Base-by-base conservation (phyloP, 805 yeast genomes). In the Candida xiaguanensis region DNA sequence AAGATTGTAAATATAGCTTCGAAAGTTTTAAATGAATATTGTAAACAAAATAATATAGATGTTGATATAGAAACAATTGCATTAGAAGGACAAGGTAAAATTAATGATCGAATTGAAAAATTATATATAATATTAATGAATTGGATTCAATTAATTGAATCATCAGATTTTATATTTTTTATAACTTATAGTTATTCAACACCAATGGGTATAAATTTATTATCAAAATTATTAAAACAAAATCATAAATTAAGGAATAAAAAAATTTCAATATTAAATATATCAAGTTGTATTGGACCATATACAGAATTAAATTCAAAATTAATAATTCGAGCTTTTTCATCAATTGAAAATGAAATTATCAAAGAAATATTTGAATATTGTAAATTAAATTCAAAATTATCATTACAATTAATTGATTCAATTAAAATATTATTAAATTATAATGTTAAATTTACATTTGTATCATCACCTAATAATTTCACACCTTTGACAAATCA, bases 31-130 rank as follows among this genome's bases (percentile, higher is more conserved):
- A 48, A 51, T 15, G 35, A 42, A n/a, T 66, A 71, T 70, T 39
- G 47, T 5, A 36, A 40, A 12, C 40, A 40, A 18, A 34, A 36
- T 29, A 25, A 40, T 14, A 33, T 44, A 5, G 43, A 47, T 8
- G 20, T 29, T 12, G 58, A 58, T 11, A 58, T 67, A 8, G 58
- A 60, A 29, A 56, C 68, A 0, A 65, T 68, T 25, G 63, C 71
- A 5, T 49, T 68, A 8, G 74, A 68, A 36, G 72, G 74, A 1
- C 59, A 58, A 36, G 73, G 73, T 4, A 54, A 50, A 19, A 54
- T 63, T 13, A 45, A 47, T 6, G 58, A 59, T 9, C 42, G 72
- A 30, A 62, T 55, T 4, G 49, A 51, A 7, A 46, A 51, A 28
- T 50, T 61, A 26, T 36, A 51, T 12, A 40, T 47, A 31, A 41